Base-by-base conservation (phyloP, 2,329 filamentous ascomycete genomes). In the Anthostomella pinea region DNA sequence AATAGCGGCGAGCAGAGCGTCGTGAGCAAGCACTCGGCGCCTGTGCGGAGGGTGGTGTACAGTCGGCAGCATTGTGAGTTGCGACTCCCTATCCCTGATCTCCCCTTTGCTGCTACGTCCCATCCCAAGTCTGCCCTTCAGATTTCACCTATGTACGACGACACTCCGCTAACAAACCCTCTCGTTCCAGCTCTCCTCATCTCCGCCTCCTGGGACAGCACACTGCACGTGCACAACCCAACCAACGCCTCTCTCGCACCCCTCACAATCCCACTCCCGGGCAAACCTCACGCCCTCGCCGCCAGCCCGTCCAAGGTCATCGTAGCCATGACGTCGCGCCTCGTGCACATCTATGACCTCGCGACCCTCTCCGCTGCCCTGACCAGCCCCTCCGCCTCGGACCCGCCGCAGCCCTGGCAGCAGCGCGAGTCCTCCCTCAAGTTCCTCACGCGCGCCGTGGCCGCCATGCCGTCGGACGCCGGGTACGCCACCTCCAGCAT, bases 261-360 rank as follows among this genome's bases (percentile, higher is more conserved):
- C n/a, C 75, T 84, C 28, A 75, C 70, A 28, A 74, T 96, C 38
- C 66, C 74, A 3, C 81, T 95, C 15, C 87, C 86, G 1, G 85
- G 82, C 18, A 98, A 95, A 63, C 88, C 89, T 1, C 95, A 95
- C 64, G 90, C 90, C 9, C 72, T 97, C 30, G 85, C 89, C 22
- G 72, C 85, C 32, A 89, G 75, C 54, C 73, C 76, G 3, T 75
- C 86, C 33, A 95, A 94, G 63, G 75, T 95, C 7, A 88, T 98
- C 26, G 87, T 98, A 39, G 90, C 90, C 49, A 97, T 98, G 93
- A 87, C 90, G 3, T 87, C 86, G 36, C 85, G 93, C 37, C 79
- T 90, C n/a, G 81, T 96, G 43, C 83, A 93, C 69, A 95, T 98
- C 62, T 97, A 96, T 74, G 87, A 96, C 57, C 75, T 98, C 20